Evolutionary conservation across 2,329 filamentous ascomycete species (phyloP), one percentile per base, ranked within the genome.

Genomic region (Dactylellina cionopaga): DNA sequence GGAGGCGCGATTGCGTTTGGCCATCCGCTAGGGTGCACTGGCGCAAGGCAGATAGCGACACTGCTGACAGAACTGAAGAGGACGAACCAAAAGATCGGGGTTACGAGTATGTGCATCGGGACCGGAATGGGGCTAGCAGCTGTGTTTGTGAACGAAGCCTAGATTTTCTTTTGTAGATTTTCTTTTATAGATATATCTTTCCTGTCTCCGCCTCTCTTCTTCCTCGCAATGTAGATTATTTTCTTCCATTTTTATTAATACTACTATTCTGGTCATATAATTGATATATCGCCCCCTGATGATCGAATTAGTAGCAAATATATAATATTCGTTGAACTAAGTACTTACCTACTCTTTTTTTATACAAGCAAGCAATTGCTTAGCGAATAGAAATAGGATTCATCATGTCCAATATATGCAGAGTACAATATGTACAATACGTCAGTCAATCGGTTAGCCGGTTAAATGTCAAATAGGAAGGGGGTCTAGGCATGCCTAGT

Each of bases 81-180:
- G 80, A 95, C 88, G 59, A 88, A 89, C 68, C 86, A 95, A 85
- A 91, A 90, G 85, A 83, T 98, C 74, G 95, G 95, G 55, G 88
- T 96, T 41, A 97, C 92, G 27, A 94, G 90, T 81, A 98, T 98
- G 95, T 99, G 95, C 80, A 83, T 98, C 52, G 95, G 94, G 55
- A 98, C 94, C 1, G 94, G 92, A 58, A 98, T 98, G 95, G 94
- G 94, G 56, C 96, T 97, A 92, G 93, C 92, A 65, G 92, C 93
- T 72, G 90, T 97, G 70, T 97, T 93, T 92, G 93, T 97, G 76
- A 91, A 92, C 2, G 93, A 96, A 84, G 68, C 96, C 92, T 46
- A 22, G 43, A 15, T 39, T 39, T 39, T 3, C 35, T 13, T 5
- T 39, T 10, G 31, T 6, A 39, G 35, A 13, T n/a, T 13, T 4